Evolutionary conservation across 257 asterid species (phyloP).

Genomic region (Ehretia macrophylla): DNA sequence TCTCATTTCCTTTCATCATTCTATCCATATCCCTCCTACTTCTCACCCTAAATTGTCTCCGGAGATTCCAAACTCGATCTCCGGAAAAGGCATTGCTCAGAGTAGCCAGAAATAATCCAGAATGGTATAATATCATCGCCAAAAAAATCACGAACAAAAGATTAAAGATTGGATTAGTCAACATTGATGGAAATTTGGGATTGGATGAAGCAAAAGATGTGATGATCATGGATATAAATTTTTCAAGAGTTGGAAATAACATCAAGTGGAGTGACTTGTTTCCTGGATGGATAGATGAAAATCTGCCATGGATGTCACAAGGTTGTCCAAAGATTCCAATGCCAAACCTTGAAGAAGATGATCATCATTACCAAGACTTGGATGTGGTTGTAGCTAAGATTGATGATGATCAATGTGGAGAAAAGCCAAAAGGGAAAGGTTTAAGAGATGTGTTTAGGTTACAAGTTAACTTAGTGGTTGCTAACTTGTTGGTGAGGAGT

Average conservation of each 20-base stretch:
- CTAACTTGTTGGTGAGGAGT: slow-evolving; percentile 56
- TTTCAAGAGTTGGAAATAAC: slow-evolving; percentile 22
- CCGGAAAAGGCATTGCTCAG: background rate
- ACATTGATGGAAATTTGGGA: slow-evolving; percentile 10
- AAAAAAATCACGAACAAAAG: background rate
- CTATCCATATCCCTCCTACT: slow-evolving; percentile 33
- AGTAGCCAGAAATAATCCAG: background rate
- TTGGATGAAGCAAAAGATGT: background rate
- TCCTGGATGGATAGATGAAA: slow-evolving; percentile 54
- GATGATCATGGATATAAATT: slow-evolving; percentile 17
- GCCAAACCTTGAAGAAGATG: slow-evolving; percentile 34
- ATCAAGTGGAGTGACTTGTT: slow-evolving; percentile 50
- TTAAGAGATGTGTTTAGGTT: slow-evolving; percentile 60
- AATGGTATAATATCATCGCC: background rate
- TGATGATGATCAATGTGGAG: slow-evolving; percentile 31
- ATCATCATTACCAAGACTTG: slow-evolving; percentile 24
- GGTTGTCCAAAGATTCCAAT: slow-evolving; percentile 59
- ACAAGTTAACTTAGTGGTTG: slow-evolving; percentile 73
- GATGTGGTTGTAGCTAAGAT: slow-evolving; percentile 60
- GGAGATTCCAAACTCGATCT: slow-evolving; percentile 13
- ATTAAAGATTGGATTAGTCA: slow-evolving; percentile 27
- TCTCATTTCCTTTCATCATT: slow-evolving; percentile 24
- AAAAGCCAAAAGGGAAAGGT: slow-evolving; percentile 17
- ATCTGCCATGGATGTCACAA: slow-evolving; percentile 1
- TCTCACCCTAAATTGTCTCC: slow-evolving; percentile 25